A percentile compares a stretch with the other conserved stretches of the same genome.
phyloP scores from a whole-genome alignment of 345 rosid species.

The Camelina neglecta region DNA sequence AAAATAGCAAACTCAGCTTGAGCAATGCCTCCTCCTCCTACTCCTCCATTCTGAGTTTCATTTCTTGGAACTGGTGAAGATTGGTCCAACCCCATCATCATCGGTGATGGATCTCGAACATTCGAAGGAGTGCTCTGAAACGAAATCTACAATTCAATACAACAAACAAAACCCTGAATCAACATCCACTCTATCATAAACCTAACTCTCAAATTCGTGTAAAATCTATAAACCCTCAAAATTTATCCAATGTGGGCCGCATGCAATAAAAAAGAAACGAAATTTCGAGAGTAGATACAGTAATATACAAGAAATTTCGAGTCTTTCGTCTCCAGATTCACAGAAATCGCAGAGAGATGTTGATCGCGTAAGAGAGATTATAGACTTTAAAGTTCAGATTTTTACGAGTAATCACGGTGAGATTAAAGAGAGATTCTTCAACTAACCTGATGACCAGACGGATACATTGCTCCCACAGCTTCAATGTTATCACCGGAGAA shows the following conservation, averaged over 20 bases:
- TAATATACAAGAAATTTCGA: not conserved
- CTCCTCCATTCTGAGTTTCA: constrained; percentile 52
- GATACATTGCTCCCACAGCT: constrained; percentile 24
- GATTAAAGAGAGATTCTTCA: not conserved
- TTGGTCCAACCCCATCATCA: constrained; percentile 50
- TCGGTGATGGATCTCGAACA: constrained; percentile 44
- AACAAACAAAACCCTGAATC: not conserved
- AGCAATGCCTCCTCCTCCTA: constrained; percentile 47
- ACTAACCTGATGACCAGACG: constrained; percentile 39
- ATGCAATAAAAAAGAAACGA: constrained; percentile 30
- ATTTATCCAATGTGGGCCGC: constrained; percentile 23
- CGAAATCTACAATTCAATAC: constrained; percentile 42
- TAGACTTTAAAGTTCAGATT: not conserved
- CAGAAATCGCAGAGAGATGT: not conserved
- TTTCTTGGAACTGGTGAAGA: constrained; percentile 35
- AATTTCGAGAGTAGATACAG: not conserved
- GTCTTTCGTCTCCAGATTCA: not conserved
- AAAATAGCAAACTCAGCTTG: constrained; percentile 46
- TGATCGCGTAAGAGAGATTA: constrained; percentile 4
- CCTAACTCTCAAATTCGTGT: constrained; percentile 22
- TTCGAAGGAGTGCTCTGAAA: constrained; percentile 37
- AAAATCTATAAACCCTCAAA: constrained; percentile 1
- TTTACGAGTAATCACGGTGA: not conserved
- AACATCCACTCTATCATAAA: not conserved
- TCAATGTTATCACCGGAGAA: constrained; percentile 22